phyloP scores from a whole-genome alignment of 768 basidiomycete genomes.

The Boletus barrowsii region DNA sequence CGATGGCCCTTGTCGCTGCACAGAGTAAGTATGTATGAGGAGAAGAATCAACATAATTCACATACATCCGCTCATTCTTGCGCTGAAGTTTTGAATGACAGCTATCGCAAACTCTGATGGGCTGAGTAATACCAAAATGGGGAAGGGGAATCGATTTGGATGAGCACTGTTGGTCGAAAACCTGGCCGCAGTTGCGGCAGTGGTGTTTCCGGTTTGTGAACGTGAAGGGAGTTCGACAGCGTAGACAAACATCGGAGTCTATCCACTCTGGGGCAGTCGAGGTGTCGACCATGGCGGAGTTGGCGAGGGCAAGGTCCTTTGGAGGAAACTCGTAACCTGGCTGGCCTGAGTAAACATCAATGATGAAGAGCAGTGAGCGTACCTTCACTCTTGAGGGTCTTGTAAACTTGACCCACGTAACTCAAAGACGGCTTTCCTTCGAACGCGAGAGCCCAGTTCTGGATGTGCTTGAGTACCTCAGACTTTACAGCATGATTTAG shows the following conservation, averaged over 20 bases:
- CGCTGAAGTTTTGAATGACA: slow-evolving; percentile 78
- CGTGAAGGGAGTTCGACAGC: slow-evolving; percentile 86
- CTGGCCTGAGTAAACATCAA: not conserved
- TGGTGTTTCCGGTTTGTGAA: slow-evolving; percentile 99
- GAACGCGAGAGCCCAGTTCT: slow-evolving; percentile 92
- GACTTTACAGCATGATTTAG: slow-evolving; percentile 83
- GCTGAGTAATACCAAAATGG: slow-evolving; percentile 89
- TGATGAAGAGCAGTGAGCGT: slow-evolving; percentile 13
- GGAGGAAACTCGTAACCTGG: slow-evolving; percentile 85
- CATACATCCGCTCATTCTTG: slow-evolving; percentile 58
- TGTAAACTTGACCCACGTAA: slow-evolving; percentile 81
- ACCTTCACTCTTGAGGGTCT: slow-evolving; percentile 74
- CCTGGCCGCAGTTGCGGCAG: slow-evolving; percentile 95
- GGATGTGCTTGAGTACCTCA: slow-evolving; percentile 73
- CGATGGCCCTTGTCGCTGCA: slow-evolving; percentile 48
- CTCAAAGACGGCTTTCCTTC: slow-evolving; percentile 70
- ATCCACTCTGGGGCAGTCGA: slow-evolving; percentile 95
- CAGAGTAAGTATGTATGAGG: not conserved
- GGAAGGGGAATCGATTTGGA: slow-evolving; percentile 81
- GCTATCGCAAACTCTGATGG: slow-evolving; percentile 90
- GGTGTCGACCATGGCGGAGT: slow-evolving; percentile 86
- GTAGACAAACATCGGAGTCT: slow-evolving; percentile 91
- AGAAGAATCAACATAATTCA: not conserved
- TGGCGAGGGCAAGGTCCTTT: slow-evolving; percentile 63
- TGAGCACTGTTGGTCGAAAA: slow-evolving; percentile 93